phyloP scores from a whole-genome alignment of 2,329 filamentous ascomycete genomes.

The Huntiella bhutanensis region DNA sequence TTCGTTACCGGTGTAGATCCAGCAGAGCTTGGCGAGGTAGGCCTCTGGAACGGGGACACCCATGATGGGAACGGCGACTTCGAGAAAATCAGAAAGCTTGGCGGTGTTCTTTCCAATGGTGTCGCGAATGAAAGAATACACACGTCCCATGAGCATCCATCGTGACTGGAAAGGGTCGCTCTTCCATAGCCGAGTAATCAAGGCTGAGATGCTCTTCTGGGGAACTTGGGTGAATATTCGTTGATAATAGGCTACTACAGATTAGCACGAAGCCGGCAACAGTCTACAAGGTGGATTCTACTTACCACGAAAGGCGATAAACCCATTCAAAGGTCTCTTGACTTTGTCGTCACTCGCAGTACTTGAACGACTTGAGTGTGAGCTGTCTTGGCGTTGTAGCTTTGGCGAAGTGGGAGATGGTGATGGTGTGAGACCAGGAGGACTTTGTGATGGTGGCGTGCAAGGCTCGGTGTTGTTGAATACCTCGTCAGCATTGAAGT shows the following conservation, averaged over 20 bases:
- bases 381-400: neutral
- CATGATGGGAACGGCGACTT: conserved; percentile 25
- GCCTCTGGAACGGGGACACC: conserved; percentile 24
- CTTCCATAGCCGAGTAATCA: conserved; percentile 30
- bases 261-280: neutral
- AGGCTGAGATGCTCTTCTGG: conserved; percentile 33
- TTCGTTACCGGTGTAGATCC: conserved; percentile 15
- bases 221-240: conserved; percentile 25
- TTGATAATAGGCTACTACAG: conserved; percentile 25
- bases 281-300: neutral
- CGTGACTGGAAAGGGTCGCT: conserved; percentile 29
- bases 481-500: neutral
- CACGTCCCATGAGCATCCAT: conserved; percentile 34
- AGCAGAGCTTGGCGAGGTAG: conserved; percentile 29
- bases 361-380: neutral
- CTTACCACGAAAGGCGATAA: conserved; percentile 19
- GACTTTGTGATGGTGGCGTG: neutral
- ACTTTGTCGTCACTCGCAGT: neutral
- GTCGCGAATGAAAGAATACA: conserved; percentile 35
- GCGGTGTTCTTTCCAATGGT: conserved; percentile 26
- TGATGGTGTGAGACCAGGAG: neutral
- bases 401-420: neutral
- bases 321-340: conserved; percentile 15
- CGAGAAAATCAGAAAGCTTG: conserved; percentile 28
- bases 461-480: neutral